Conservation (phyloP, 2,329 filamentous ascomycete species). For the Fusarium incarnatum region DNA sequence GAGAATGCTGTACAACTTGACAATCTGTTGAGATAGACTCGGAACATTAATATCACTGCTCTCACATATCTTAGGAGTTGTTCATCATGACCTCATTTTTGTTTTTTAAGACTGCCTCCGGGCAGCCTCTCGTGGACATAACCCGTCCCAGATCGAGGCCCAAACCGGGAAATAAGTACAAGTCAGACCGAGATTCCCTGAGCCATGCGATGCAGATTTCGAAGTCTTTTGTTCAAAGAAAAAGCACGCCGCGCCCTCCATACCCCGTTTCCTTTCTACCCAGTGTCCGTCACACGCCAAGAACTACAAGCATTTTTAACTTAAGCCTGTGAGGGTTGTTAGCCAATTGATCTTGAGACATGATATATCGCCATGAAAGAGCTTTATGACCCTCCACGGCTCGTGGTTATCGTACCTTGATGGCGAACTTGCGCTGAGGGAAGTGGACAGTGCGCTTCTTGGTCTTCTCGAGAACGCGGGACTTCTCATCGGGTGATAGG, state of each 20-base stretch:
- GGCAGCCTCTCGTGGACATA: slow-evolving; percentile 49
- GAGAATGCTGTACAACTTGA: background rate
- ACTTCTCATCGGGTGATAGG: slow-evolving; percentile 90
- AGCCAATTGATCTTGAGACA: slow-evolving; percentile 18
- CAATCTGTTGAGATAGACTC: background rate
- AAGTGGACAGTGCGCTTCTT: slow-evolving; percentile 97
- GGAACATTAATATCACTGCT: slow-evolving; percentile 1
- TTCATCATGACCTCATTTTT: slow-evolving; percentile 57
- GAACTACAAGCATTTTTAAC: slow-evolving; percentile 43
- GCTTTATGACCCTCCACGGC: background rate
- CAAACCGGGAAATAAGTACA: slow-evolving; percentile 54
- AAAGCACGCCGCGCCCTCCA: slow-evolving; percentile 55
- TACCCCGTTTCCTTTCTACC: slow-evolving; percentile 52
- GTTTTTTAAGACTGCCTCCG: slow-evolving; percentile 50
- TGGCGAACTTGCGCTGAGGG: slow-evolving; percentile 97
- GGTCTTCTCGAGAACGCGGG: slow-evolving; percentile 88
- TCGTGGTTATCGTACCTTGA: slow-evolving; percentile 77
- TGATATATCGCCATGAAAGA: background rate
- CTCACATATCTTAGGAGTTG: slow-evolving; percentile 13
- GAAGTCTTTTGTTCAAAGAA: slow-evolving; percentile 50
- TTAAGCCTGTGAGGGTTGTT: slow-evolving; percentile 46
- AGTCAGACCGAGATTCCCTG: slow-evolving; percentile 54
- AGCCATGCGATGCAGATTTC: slow-evolving; percentile 56
- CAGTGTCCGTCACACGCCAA: slow-evolving; percentile 48
- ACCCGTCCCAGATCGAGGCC: slow-evolving; percentile 53